Base-by-base conservation (phyloP, 306 rosid genomes). In the Rubus parviflorus region DNA sequence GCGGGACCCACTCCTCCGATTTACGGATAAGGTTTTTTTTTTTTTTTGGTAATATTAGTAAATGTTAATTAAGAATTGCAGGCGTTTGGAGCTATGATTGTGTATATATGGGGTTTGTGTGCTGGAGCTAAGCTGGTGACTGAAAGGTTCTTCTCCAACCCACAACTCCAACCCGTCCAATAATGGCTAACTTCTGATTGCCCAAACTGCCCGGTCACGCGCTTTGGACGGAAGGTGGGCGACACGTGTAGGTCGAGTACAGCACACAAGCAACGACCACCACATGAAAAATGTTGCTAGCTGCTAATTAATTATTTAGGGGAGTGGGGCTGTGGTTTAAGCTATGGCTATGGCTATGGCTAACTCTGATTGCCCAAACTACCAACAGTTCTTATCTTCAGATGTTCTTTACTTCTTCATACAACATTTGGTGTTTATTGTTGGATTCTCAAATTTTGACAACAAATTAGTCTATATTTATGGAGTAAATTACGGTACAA, bases 11-110 rank as follows among this genome's bases (percentile, higher is more conserved):
- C n/a, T n/a, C n/a, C n/a, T n/a, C 58, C 3, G 7, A 14, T 0
- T 30, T 6, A 1, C 4, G 6, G 68, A 62, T 62, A 62, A 62
- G 22, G 67, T 25, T 61, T 61, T 61, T 30, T 0, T 13, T 61
- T 6, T 53, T 17, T 51, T 51, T 47, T 2, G 30, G 60, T 38
- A n/a, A 3, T 53, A 35, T 4, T 53, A 52, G 19, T 53, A 58
- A n/a, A n/a, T n/a, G n/a, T n/a, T n/a, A n/a, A 23, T 58, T 58
- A 20, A 51, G 16, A 38, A 11, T 37, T n/a, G 10, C 1, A 43
- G 72, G 72, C 76, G 74, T 48, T 58, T 58, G 48, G 15, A 38
- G 23, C 3, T 48, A 23, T 10, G 75, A 23, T 47, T 37, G n/a
- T n/a, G n/a, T n/a, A n/a, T n/a, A n/a, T n/a, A 22, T 22, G 57